Conservation (phyloP, 495 filamentous ascomycete genomes). For the Choiromyces venosus region DNA sequence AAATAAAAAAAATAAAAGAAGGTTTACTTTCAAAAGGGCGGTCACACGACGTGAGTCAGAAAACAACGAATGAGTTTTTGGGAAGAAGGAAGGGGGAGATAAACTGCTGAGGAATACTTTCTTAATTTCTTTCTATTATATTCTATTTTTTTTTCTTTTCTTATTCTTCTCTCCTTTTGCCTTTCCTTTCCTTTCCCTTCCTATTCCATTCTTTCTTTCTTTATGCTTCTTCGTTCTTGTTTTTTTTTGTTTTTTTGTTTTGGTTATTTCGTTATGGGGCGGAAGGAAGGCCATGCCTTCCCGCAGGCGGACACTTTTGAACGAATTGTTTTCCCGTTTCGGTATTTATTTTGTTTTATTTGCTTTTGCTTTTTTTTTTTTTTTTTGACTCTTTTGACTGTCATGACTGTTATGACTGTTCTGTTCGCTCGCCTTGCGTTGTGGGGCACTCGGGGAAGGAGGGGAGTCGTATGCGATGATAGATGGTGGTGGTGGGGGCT, state of each 20-base stretch:
- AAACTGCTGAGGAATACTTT: not conserved
- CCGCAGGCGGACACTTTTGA: not conserved
- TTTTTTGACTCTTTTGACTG: not conserved
- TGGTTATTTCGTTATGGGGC: not conserved
- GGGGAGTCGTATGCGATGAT: slow-evolving; percentile 1
- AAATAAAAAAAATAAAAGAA: no score
- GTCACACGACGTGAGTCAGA: slow-evolving; percentile 2
- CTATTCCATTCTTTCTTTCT: not conserved
- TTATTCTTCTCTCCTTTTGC: not conserved
- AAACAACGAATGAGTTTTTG: not conserved
- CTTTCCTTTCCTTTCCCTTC: not conserved
- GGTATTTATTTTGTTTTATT: not conserved
- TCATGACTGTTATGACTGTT: not conserved
- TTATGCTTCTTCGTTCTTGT: no score
- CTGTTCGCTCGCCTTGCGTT: not conserved
- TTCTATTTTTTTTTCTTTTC: not conserved
- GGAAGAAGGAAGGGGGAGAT: not conserved
- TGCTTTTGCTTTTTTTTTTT: not conserved
- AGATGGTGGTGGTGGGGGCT: not conserved
- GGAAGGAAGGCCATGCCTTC: not conserved
- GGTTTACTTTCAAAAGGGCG: not conserved
- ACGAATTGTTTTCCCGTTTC: not conserved
- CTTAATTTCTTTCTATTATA: not conserved
- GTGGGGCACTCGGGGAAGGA: not conserved
- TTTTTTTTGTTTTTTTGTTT: not conserved